phyloP scores from a whole-genome alignment of 441 rosid genomes.

The Gossypium gossypioides region DNA sequence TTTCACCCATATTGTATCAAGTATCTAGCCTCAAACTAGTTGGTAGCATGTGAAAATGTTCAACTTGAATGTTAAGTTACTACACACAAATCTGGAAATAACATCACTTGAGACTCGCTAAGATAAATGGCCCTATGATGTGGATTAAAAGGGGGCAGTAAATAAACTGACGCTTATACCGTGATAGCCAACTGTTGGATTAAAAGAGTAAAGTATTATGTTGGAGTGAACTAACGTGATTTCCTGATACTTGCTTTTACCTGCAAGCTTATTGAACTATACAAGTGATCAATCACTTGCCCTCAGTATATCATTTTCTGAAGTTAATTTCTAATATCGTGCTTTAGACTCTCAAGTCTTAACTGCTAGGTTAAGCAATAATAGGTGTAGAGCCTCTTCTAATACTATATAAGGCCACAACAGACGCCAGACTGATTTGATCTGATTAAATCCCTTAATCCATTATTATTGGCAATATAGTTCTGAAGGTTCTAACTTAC shows the following conservation, averaged over 20 bases:
- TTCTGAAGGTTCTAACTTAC: slow-evolving; percentile 12
- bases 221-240: not conserved
- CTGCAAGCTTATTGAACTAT: not conserved
- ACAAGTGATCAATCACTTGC: slow-evolving; percentile 1
- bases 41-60: not conserved
- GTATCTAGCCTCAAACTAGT: not conserved
- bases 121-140: not conserved
- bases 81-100: not conserved
- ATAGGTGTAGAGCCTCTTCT: not conserved
- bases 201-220: not conserved
- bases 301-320: not conserved
- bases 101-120: not conserved
- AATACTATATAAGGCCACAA: not conserved
- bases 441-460: not conserved
- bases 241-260: not conserved
- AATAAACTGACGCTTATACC: not conserved
- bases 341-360: not conserved
- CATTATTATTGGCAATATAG: not conserved
- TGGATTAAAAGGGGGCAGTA: not conserved
- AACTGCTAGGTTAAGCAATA: not conserved
- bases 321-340: not conserved
- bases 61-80: not conserved
- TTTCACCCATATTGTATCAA: not conserved
- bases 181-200: not conserved
- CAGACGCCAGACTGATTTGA: not conserved